These are phyloP conservation scores for carrot (Daucus carota) DNA, from an alignment of 129 eudicot species.

Conservation along the genomic window DH1_v3.0 NC_030388.2:31415501-31416000, in stretches of 20 bases:
- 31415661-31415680: no score
- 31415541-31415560: no score
- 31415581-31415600: no score
- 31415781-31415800: not conserved
- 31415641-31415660: no score
- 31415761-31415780: not conserved
- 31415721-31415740: not conserved
- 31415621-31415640: no score
- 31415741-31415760: not conserved
- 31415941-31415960: not conserved
- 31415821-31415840: not conserved
- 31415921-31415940: not conserved
- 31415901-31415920: not conserved
- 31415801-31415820: not conserved
- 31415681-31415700: no score
- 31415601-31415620: no score
- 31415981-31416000: not conserved
- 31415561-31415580: no score
- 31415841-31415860: no score
- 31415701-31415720: not conserved
- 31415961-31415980: not conserved
- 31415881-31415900: not conserved
- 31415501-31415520: no score
- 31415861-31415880: not conserved
- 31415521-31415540: no score